Conservation (phyloP, 352 stramenopile species). For the Peronospora tabacina region DNA sequence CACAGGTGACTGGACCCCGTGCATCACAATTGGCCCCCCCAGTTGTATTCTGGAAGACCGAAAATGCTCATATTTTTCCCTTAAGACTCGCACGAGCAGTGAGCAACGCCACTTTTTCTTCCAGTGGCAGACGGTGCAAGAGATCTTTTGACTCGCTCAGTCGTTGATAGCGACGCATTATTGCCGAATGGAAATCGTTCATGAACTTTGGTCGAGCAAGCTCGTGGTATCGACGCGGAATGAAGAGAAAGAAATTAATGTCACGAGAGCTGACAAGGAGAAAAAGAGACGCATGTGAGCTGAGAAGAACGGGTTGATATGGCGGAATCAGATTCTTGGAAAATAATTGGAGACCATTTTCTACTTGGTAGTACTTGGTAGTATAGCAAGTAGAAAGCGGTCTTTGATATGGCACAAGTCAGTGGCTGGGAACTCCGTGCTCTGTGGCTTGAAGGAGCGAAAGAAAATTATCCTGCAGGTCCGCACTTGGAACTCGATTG, state of each 20-base stretch:
- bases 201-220: constrained; percentile 30
- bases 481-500: constrained; percentile 85
- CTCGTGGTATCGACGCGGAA: constrained; percentile 41
- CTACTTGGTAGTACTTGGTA: no score
- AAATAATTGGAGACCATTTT: no score
- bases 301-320: no score
- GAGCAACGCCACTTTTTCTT: constrained; percentile 64
- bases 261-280: not conserved
- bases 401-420: constrained; percentile 77
- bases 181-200: constrained; percentile 75
- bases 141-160: constrained; percentile 71
- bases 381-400: no score
- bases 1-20: constrained; percentile 85
- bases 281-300: not conserved
- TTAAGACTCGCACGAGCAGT: constrained; percentile 57
- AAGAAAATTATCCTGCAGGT: constrained; percentile 54
- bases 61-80: constrained; percentile 77
- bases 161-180: constrained; percentile 47
- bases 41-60: constrained; percentile 87
- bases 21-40: constrained; percentile 91
- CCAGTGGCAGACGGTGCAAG: constrained; percentile 51
- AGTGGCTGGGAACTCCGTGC: constrained; percentile 81
- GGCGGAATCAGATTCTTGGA: no score
- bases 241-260: not conserved
- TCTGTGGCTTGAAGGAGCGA: constrained; percentile 66